phyloP scores from a whole-genome alignment of 1,139 yeast species.

The Trichomonascaceae sp. region DNA sequence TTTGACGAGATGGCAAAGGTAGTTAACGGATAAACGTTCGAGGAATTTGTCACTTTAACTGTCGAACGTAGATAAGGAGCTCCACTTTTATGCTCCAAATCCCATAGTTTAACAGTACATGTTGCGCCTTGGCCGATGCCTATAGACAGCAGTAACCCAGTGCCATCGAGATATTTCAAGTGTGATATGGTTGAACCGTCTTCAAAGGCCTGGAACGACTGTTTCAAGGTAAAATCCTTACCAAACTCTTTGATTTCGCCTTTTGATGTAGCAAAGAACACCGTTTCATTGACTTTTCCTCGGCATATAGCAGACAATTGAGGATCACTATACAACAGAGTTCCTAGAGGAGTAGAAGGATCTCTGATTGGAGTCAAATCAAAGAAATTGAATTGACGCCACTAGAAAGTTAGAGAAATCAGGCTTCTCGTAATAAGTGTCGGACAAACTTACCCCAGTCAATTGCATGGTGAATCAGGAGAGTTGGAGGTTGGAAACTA shows the following conservation, averaged over 20 bases:
- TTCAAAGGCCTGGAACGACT: constrained; percentile 54
- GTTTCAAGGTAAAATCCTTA: constrained; percentile 40
- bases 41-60: constrained; percentile 40
- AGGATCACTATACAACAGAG: constrained; percentile 73
- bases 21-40: constrained; percentile 66
- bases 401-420: constrained; percentile 29
- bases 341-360: constrained; percentile 53
- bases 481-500: not conserved
- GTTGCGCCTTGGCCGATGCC: constrained; percentile 70
- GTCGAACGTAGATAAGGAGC: constrained; percentile 39
- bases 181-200: constrained; percentile 56
- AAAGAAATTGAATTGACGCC: constrained; percentile 89
- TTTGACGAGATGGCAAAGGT: constrained; percentile 53
- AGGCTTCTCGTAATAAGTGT: not conserved
- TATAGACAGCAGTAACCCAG: constrained; percentile 55
- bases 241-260: constrained; percentile 58
- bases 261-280: constrained; percentile 55
- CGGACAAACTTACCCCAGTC: constrained; percentile 16
- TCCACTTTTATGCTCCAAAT: constrained; percentile 29
- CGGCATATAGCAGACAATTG: constrained; percentile 57
- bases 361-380: constrained; percentile 80
- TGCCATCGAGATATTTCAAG: constrained; percentile 43
- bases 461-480: constrained; percentile 17
- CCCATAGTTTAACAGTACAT: constrained; percentile 65
- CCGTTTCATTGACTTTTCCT: constrained; percentile 37